Base-by-base conservation (phyloP, 2,329 filamentous ascomycete genomes). In the Chaetomium olivaceum region DNA sequence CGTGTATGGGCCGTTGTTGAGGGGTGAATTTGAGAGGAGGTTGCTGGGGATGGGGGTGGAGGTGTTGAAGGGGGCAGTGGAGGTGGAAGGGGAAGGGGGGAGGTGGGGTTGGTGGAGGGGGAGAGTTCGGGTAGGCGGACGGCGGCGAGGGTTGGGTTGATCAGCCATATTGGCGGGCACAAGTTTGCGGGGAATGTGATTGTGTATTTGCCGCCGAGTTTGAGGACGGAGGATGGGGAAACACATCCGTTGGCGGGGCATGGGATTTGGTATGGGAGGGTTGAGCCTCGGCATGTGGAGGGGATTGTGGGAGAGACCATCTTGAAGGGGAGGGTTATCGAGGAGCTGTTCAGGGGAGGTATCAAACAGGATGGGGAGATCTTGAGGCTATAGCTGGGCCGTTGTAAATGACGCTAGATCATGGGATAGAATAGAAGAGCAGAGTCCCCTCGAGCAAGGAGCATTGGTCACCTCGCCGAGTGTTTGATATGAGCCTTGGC, bases 111-210 rank as follows among this genome's bases (percentile, higher is more conserved):
- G 58, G 39, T 64, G 51, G 64, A 51, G 66, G 68, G 72, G 71
- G 23, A 48, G n/a, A 39, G 3, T 50, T 31, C 29, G 58, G 56
- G 19, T 70, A 67, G 69, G 70, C 66, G 67, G 12, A 69, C 70
- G 7, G 79, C 82, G 0, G 90, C 87, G 1, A 80, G 88, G 57
- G 84, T 93, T 0, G 91, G 86, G 0, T 73, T 89, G 62, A 90
- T 93, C 63, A 92, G 89, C 67, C 92, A 96, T 72, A 88, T 96
- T 61, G 91, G 91, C 0, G 92, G 92, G 0, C 92, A 96, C 77
- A 93, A 93, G 75, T 94, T 89, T 75, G 92, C 92, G 0, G 92
- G 92, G 1, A 96, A 96, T 75, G 85, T 94, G 43, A 92, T 95
- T 57, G 78, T 95, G 1, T 95, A 95, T 73, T 75, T 95, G 5